Percentiles rank a stretch among this genome's conserved stretches.
Conservation (phyloP, 2,329 filamentous ascomycete species). For the Amauroascus niger region DNA sequence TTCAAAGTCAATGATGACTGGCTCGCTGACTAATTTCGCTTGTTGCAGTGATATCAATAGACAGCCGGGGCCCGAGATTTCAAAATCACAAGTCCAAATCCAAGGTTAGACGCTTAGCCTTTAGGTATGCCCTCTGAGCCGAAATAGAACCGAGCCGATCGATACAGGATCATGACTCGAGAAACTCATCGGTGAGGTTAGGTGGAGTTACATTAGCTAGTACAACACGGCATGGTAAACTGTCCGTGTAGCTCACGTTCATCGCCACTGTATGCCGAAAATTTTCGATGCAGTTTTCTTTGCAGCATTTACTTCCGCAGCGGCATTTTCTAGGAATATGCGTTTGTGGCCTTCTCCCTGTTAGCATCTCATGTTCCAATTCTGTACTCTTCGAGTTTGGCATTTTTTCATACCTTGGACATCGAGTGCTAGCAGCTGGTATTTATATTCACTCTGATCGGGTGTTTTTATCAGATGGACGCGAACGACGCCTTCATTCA, state of each 20-base stretch:
- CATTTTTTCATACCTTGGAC: constrained; percentile 63
- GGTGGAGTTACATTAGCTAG: too few species aligned
- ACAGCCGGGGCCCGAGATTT: too few species aligned
- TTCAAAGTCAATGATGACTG: neutral
- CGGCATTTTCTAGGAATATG: constrained; percentile 38
- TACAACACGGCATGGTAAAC: neutral
- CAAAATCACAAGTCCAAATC: too few species aligned
- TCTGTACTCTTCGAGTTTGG: neutral
- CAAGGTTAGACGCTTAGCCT: too few species aligned
- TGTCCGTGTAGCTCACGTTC: neutral
- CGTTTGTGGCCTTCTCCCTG: constrained; percentile 33
- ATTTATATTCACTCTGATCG: constrained; percentile 60
- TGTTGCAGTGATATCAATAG: too few species aligned
- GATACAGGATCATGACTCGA: too few species aligned
- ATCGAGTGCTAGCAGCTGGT: constrained; percentile 71
- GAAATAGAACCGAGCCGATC: too few species aligned
- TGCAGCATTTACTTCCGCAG: constrained; percentile 28
- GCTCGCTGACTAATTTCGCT: too few species aligned
- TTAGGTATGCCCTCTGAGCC: too few species aligned
- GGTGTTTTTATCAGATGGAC: constrained; percentile 66
- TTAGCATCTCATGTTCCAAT: neutral
- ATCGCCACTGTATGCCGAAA: constrained; percentile 42
- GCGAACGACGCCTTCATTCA: constrained; percentile 61
- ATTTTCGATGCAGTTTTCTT: constrained; percentile 41
- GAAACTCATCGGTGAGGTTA: too few species aligned